Percentiles rank a stretch among this genome's conserved stretches.
Evolutionary conservation across 2,329 filamentous ascomycete genomes (phyloP).

Genomic region (Xylaria hypoxylon): DNA sequence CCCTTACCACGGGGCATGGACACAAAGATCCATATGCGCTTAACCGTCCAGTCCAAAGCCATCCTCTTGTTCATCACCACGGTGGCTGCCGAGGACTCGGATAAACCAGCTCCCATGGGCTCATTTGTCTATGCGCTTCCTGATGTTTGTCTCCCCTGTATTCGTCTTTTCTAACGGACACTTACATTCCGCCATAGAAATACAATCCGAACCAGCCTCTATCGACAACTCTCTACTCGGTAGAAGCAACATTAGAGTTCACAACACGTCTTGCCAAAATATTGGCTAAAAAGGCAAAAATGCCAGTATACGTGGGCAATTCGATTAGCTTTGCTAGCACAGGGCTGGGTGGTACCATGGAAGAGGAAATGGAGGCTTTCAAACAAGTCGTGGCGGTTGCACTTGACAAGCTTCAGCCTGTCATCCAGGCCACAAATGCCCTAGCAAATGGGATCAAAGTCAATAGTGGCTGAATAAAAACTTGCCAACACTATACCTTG

Average conservation of each 20-base stretch:
- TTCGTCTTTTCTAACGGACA: not conserved
- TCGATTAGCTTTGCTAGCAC: constrained; percentile 82
- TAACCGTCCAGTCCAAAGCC: constrained; percentile 68
- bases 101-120: constrained; percentile 71
- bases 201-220: constrained; percentile 71
- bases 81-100: constrained; percentile 63
- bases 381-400: constrained; percentile 78
- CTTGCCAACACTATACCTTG: not conserved
- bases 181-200: constrained; percentile 53
- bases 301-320: constrained; percentile 90
- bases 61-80: constrained; percentile 73
- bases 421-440: constrained; percentile 39
- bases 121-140: constrained; percentile 96
- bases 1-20: constrained; percentile 70
- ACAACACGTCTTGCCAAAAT: constrained; percentile 86
- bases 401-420: constrained; percentile 62
- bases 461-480: constrained; percentile 7
- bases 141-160: constrained; percentile 69
- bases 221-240: constrained; percentile 81
- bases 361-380: constrained; percentile 95
- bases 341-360: constrained; percentile 81
- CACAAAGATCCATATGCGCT: constrained; percentile 69
- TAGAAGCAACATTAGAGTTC: constrained; percentile 84
- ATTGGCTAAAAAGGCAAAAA: constrained; percentile 76
- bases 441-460: constrained; percentile 10